Base-by-base conservation (phyloP, 345 rosid species). In the Jatropha curcas region DNA sequence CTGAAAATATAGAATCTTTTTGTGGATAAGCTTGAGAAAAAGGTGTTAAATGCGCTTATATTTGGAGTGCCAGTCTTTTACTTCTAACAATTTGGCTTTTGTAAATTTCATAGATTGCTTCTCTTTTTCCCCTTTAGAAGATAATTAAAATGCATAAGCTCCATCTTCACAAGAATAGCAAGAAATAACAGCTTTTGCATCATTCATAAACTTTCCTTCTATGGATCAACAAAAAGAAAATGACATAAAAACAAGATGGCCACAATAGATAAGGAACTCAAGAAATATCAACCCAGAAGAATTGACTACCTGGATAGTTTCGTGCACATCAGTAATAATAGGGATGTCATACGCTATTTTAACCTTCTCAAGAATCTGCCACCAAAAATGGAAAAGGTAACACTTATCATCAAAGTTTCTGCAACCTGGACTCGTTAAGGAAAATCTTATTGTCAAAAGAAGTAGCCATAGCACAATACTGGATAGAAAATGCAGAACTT, bases 351-450 rank as follows among this genome's bases (percentile, higher is more conserved):
- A 88, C 56, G 94, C 90, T 70, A 84, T 66, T 80, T 95, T 95
- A 68, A 95, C 98, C 84, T 95, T 92, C 88, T 95, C 99, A 79
- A 92, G 92, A 71, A 95, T 91, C 99, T 95, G 90, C 81, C 66
- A 74, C 67, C 57, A 74, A 65, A 51, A 82, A 68, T 19, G 28
- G 68, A 46, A 71, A 59, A 57, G 17, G 31, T 67, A 22, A 8
- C 6, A 46, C 3, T 37, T 41, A 37, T 41, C 22, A 37, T 24
- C 35, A 27, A 62, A 55, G 41, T 60, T 71, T 31, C 48, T 14
- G 27, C 39, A n/a, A 22, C 27, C 28, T 65, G 37, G 28, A 7
- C 22, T 14, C 24, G 28, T 28, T 14, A 46, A 2, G 10, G 6
- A 68, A 53, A n/a, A 19, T 7, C 2, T 5, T 10, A 22, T 17